phyloP scores from a whole-genome alignment of 2,329 filamentous ascomycete genomes.

The Colletotrichum caudatum region DNA sequence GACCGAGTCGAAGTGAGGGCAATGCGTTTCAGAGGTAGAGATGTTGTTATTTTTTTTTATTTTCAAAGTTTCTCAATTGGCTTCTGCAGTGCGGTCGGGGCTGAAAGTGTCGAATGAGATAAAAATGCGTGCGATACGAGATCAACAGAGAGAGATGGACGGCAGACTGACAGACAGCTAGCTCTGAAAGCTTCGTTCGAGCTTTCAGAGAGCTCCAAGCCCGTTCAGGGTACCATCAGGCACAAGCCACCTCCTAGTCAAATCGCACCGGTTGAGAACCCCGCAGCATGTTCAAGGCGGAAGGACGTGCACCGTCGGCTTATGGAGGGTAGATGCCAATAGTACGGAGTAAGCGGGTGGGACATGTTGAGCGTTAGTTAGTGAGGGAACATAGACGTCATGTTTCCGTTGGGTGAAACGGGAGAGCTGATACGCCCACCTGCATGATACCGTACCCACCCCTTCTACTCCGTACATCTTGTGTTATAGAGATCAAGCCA shows the following conservation, averaged over 20 bases:
- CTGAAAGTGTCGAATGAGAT: neutral
- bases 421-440: constrained; percentile 24
- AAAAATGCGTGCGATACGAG: neutral
- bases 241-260: neutral
- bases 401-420: constrained; percentile 36
- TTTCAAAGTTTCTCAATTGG: neutral
- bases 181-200: neutral
- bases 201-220: neutral
- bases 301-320: neutral
- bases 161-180: neutral
- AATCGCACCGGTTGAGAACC: neutral
- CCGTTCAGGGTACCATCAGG: neutral
- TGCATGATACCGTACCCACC: constrained; percentile 6
- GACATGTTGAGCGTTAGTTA: neutral
- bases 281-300: neutral
- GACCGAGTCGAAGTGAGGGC: neutral
- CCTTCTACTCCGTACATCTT: neutral
- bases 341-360: neutral
- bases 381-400: constrained; percentile 24
- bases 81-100: neutral
- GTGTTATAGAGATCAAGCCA: constrained; percentile 44
- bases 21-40: neutral
- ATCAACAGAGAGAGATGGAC: neutral
- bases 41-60: too few relatives aligned
- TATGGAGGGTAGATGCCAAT: neutral